Conservation (phyloP, 208 protist genomes). For the Trichomonas vaginalis region DNA sequence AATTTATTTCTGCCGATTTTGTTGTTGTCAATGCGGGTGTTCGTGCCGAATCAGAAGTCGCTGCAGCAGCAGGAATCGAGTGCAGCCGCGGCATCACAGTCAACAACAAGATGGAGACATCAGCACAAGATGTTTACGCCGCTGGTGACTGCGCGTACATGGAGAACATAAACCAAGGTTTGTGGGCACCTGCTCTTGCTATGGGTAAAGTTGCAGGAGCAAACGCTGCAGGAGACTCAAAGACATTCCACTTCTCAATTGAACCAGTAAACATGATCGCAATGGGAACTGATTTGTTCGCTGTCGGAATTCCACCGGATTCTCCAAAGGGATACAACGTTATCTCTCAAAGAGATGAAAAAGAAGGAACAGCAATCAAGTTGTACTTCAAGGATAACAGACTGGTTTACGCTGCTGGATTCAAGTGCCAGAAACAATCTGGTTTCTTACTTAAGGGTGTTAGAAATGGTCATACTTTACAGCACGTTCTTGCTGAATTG, state of each 20-base stretch:
- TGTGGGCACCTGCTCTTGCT: background rate
- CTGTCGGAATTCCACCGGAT: background rate
- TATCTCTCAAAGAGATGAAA: background rate
- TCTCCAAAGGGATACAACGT: background rate
- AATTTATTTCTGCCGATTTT: background rate
- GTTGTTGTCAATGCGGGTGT: background rate
- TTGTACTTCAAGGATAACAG: background rate
- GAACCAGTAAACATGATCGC: background rate
- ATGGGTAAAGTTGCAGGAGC: background rate
- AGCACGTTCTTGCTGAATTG: background rate
- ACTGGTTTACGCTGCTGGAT: background rate
- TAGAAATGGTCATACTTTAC: background rate
- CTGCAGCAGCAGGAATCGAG: background rate
- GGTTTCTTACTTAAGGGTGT: background rate
- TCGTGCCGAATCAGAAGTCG: background rate
- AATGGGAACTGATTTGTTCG: background rate
- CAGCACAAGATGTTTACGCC: background rate
- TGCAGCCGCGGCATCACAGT: background rate
- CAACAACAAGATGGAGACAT: background rate
- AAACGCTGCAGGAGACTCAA: background rate
- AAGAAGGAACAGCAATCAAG: background rate
- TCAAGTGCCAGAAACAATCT: background rate
- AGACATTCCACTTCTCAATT: background rate
- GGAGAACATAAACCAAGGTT: background rate
- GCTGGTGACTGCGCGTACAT: background rate